A percentile compares a stretch with the other conserved stretches of the same genome.
phyloP scores from a whole-genome alignment of 2,329 filamentous ascomycete species.

The Malbranchea cinnamomea region DNA sequence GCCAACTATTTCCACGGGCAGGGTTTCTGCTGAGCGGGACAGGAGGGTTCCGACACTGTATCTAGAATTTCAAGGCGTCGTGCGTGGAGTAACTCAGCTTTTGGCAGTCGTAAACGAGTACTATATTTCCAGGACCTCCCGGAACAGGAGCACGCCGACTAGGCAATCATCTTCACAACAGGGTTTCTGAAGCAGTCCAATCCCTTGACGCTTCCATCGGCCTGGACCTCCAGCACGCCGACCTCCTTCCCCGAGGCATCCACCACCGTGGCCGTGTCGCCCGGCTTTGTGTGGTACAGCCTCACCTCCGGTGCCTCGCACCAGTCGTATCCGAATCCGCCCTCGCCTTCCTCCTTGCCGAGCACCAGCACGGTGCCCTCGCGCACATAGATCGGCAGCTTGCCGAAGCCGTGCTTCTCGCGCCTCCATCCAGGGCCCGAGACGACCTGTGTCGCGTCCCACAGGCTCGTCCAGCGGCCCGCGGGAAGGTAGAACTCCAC shows the following conservation, averaged over 20 bases:
- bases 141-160: too few species aligned
- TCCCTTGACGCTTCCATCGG: constrained; percentile 11
- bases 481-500: constrained; percentile 46
- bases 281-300: constrained; percentile 1
- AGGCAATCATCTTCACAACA: too few species aligned
- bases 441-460: constrained; percentile 31
- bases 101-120: too few species aligned
- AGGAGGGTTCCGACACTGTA: too few species aligned
- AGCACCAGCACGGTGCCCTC: constrained; percentile 38
- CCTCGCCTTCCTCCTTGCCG: background rate
- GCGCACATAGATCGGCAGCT: constrained; percentile 39
- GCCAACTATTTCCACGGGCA: too few species aligned
- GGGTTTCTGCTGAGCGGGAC: too few species aligned
- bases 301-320: background rate
- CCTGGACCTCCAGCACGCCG: background rate
- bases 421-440: constrained; percentile 36
- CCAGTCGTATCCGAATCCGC: background rate
- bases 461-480: constrained; percentile 37
- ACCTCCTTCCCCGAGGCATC: background rate
- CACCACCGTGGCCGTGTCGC: background rate
- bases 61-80: too few species aligned
- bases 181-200: constrained; percentile 9
- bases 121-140: too few species aligned
- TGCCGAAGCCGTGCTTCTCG: constrained; percentile 39
- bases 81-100: too few species aligned